Percentiles rank a stretch among this genome's conserved stretches.
phyloP scores from a whole-genome alignment of 2,329 filamentous ascomycete genomes.

The Sclerotinia sclerotiorum region DNA sequence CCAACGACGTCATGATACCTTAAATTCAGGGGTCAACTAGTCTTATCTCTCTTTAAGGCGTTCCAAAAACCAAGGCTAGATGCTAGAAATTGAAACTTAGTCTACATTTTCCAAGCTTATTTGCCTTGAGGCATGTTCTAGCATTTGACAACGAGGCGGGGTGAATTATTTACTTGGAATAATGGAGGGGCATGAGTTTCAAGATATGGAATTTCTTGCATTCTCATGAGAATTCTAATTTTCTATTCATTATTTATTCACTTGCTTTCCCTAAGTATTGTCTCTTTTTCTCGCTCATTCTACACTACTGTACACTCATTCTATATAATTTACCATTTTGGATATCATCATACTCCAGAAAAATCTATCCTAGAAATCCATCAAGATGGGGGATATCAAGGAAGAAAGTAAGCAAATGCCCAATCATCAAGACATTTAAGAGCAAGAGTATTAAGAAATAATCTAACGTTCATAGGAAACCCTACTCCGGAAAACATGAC shows the following conservation, averaged over 20 bases:
- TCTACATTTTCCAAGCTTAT: neutral
- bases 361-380: neutral
- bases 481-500: slow-evolving; percentile 50
- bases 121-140: neutral
- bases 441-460: neutral
- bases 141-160: neutral
- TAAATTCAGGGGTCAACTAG: slow-evolving; percentile 4
- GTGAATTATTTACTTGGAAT: slow-evolving; percentile 16
- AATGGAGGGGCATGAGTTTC: slow-evolving; percentile 2
- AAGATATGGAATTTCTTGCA: neutral
- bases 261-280: neutral
- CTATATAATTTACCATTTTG: neutral
- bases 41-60: neutral
- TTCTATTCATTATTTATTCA: neutral
- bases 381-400: slow-evolving; percentile 18
- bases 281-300: neutral
- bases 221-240: neutral
- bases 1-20: slow-evolving; percentile 5
- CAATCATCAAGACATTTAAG: neutral
- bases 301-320: neutral
- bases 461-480: slow-evolving; percentile 26
- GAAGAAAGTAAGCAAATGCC: slow-evolving; percentile 16
- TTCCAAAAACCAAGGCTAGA: neutral
- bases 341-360: neutral
- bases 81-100: neutral